phyloP scores from a whole-genome alignment of 768 basidiomycete genomes.

The Macrolepiota fuliginosa region DNA sequence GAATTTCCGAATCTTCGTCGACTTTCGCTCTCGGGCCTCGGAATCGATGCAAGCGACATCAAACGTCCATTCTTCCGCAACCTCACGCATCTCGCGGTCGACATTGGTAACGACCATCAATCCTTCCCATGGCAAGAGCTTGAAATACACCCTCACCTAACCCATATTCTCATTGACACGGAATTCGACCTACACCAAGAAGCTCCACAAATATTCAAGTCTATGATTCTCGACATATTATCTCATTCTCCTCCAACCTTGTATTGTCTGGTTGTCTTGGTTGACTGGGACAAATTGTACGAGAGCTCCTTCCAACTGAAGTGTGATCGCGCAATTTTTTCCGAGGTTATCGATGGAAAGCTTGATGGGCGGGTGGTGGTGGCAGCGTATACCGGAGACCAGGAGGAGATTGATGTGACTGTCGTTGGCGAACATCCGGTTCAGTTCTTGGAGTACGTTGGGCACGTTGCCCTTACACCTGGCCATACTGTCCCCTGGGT shows the following conservation, averaged over 20 bases:
- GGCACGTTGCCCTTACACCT: background rate
- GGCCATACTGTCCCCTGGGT: constrained; percentile 8
- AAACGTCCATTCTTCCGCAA: background rate
- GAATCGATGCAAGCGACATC: background rate
- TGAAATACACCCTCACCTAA: background rate
- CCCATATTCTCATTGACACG: constrained; percentile 4
- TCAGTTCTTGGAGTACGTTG: constrained; percentile 5
- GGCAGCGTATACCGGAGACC: background rate
- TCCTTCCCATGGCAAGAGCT: background rate
- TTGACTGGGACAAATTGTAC: constrained; percentile 5
- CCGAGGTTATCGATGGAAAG: constrained; percentile 2
- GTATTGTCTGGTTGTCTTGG: background rate
- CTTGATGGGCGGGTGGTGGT: background rate
- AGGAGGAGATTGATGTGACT: constrained; percentile 4
- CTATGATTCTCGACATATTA: background rate
- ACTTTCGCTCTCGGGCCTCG: background rate
- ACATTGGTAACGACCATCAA: background rate
- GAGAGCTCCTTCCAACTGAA: constrained; percentile 6
- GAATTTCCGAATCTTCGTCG: constrained; percentile 3
- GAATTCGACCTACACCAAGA: constrained; percentile 2
- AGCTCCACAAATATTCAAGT: background rate
- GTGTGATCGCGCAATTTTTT: constrained; percentile 1
- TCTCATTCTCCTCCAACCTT: background rate
- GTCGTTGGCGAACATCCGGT: constrained; percentile 2
- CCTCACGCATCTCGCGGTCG: constrained; percentile 1